A percentile compares a stretch with the other conserved stretches of the same genome.
These are phyloP conservation scores for Aspergillus tanneri DNA, from an alignment of 2,329 filamentous ascomycete species.

Conservation along the genomic window DNA sequence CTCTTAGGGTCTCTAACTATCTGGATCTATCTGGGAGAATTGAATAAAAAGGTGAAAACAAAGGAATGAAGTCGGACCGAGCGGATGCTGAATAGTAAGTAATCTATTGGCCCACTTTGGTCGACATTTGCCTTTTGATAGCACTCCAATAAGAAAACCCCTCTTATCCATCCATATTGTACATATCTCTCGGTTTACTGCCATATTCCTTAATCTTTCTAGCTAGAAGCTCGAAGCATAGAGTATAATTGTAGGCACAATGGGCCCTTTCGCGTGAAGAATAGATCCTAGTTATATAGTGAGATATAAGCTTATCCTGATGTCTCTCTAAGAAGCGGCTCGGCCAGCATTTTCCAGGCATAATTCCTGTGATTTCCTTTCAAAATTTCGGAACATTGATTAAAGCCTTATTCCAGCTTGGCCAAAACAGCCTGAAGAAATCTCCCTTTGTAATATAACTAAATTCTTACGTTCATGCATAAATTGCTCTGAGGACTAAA, in stretches of 20 bases:
- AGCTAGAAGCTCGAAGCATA: background rate
- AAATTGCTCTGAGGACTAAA: no score
- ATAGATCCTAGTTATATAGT: background rate
- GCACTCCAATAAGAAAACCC: conserved; percentile 8
- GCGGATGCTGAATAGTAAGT: no score
- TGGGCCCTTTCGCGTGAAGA: background rate
- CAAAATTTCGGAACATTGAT: background rate
- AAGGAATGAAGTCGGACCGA: no score
- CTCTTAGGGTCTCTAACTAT: no score
- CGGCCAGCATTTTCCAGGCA: background rate
- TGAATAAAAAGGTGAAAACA: no score
- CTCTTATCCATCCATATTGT: conserved; percentile 8
- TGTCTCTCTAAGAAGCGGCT: background rate
- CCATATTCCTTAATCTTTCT: background rate
- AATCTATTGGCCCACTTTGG: no score
- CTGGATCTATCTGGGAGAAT: no score
- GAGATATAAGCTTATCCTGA: background rate
- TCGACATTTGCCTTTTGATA: no score
- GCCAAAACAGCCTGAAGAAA: no score
- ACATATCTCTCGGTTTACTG: background rate
- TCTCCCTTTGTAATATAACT: no score
- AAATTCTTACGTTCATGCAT: no score
- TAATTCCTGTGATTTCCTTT: background rate
- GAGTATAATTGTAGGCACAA: background rate
- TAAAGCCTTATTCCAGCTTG: no score